Base-by-base conservation (phyloP, 345 rosid species). In the Mangifera indica region DNA sequence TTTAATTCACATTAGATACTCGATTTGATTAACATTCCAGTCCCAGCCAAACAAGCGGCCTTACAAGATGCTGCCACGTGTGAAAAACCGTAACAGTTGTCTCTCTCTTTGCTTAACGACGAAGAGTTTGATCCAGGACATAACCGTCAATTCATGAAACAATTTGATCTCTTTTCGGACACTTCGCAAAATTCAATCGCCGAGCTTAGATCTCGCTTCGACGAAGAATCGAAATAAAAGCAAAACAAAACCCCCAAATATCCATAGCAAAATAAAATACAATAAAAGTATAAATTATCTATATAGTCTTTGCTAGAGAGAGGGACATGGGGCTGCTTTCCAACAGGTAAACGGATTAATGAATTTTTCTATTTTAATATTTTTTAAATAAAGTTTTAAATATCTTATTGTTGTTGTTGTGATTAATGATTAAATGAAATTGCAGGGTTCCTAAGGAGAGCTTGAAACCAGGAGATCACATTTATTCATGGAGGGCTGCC, bases 401-500 rank as follows among this genome's bases (percentile, higher is more conserved):
- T 49, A 59, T 14, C 2, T 10, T 21, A 60, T 49, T 65, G 26
- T 1, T n/a, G 25, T 60, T 24, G 20, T 21, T 54, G n/a, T n/a
- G 46, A 75, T 67, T 67, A 18, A 58, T 54, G 42, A 20, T 6
- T 12, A 62, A 21, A 34, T 5, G 58, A 45, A 53, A 10, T 1
- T 57, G 18, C 78, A 94, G 98, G 80, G 82, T 89, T 4, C 20
- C 45, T 15, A 85, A 72, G 82, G 77, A 81, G 51, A 79, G 79
- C 79, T 80, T 94, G 78, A 89, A 88, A 75, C 90, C 97, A 25
- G 97, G 98, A 59, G 96, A 92, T 90, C 95, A 92, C 77, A 84
- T 92, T 42, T 94, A 90, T 70, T 89, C 98, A 4, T 92, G 97
- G 98, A 92, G 96, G 77, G 79, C 91, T 74, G 98, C 99, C 72